Conservation (phyloP, 768 basidiomycete species). For the Mycena polygramma region DNA sequence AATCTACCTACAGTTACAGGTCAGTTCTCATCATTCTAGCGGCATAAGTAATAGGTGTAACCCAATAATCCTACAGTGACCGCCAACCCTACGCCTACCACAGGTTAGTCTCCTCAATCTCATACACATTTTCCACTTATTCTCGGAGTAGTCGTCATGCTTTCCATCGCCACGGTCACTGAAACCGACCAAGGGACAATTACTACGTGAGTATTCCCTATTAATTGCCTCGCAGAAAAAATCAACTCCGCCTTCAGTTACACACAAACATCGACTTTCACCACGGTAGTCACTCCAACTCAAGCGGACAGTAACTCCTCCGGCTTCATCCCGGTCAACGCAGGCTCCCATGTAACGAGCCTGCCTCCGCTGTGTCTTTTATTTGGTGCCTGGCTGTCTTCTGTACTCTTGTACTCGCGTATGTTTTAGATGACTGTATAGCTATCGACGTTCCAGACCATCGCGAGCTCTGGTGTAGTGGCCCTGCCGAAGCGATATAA, state of each 20-base stretch:
- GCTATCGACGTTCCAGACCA: background rate
- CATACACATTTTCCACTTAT: background rate
- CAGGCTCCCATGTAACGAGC: constrained; percentile 15
- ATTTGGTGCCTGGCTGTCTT: constrained; percentile 25
- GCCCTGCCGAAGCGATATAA: too few relatives aligned
- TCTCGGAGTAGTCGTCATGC: constrained; percentile 34
- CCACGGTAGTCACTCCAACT: constrained; percentile 21
- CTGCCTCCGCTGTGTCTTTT: constrained; percentile 9
- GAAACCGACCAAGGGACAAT: constrained; percentile 38
- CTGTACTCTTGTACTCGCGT: constrained; percentile 26
- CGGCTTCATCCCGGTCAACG: constrained; percentile 42
- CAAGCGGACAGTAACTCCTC: constrained; percentile 26
- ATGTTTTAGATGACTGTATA: constrained; percentile 9
- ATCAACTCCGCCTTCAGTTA: constrained; percentile 16
- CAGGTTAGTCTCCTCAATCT: constrained; percentile 15
- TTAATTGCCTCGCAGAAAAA: background rate
- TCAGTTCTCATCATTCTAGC: background rate
- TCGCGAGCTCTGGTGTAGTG: too few relatives aligned
- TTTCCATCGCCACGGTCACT: constrained; percentile 38
- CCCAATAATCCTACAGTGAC: constrained; percentile 34
- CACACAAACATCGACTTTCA: constrained; percentile 31
- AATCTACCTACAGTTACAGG: constrained; percentile 34
- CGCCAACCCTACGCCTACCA: constrained; percentile 33
- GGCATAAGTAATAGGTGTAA: background rate
- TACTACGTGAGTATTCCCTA: constrained; percentile 39